Evolutionary conservation across 1,284 basidiomycete genomes (phyloP), one percentile per base, ranked within the genome.

Genomic region (Cerioporus squamosus): DNA sequence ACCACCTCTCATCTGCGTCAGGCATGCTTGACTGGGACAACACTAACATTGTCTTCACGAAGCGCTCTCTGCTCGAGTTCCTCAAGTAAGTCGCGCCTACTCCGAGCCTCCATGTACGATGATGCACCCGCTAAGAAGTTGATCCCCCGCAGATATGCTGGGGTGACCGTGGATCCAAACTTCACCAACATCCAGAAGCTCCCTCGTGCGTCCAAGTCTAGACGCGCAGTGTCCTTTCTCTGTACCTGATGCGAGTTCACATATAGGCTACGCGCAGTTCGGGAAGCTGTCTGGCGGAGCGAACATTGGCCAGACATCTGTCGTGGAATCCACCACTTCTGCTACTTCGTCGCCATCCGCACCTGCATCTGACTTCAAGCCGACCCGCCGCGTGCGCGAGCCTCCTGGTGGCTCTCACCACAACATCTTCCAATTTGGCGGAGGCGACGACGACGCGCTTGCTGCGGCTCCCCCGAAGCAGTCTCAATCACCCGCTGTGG

Each of bases 11-110:
- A 46, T 26, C 90, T 10, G 40, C 40, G n/a, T 6, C 24, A 51
- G 88, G 88, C 54, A 82, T 89, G 84, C 75, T 91, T 61, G 88
- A 91, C 71, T 91, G 89, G 89, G 89, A 91, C 66, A 69, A 71
- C 8, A 89, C 87, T 42, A 82, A 73, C 55, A 88, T 91, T 57
- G 82, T 91, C 33, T 90, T 91, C 70, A 90, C 87, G 4, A 91
- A 91, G 69, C 82, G 88, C 29, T 76, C 82, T 44, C 75, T 91
- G 61, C 78, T 90, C 53, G 88, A 91, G 68, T 91, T 91, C 68
- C 75, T 90, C 59, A 90, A 86, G 87, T 88, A 72, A 66, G 79
- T 74, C 43, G 53, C 39, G 29, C 43, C 54, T 54, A 9, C 29
- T 36, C 24, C 40, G 42, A 44, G 5, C 43, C 17, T 20, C 42